Conservation (phyloP, 768 basidiomycete genomes). For the Obba rivulosa region DNA sequence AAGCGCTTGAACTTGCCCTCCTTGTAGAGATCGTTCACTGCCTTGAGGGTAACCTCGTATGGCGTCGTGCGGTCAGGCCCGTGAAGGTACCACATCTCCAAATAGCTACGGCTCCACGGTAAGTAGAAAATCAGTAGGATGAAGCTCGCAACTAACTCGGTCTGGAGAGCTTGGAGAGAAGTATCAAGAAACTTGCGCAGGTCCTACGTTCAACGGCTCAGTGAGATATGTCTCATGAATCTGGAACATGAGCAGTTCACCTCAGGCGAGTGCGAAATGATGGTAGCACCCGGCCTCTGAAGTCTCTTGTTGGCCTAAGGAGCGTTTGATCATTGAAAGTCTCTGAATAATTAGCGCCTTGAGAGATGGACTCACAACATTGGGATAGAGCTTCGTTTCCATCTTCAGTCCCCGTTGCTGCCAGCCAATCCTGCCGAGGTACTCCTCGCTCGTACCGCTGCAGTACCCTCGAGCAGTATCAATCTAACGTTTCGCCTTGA, state of each 20-base stretch:
- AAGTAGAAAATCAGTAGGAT: conserved; percentile 2
- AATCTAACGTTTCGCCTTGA: conserved; percentile 9
- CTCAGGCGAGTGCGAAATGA: conserved; percentile 21
- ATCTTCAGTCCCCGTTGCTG: conserved; percentile 44
- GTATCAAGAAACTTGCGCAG: conserved; percentile 29
- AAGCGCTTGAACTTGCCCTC: conserved; percentile 48
- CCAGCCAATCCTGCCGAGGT: conserved; percentile 44
- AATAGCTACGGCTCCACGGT: conserved; percentile 6
- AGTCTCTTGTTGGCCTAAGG: not conserved
- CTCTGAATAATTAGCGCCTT: not conserved
- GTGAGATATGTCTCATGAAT: not conserved
- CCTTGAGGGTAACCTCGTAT: conserved; percentile 41
- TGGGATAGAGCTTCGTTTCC: conserved; percentile 56
- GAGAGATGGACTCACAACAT: conserved; percentile 16
- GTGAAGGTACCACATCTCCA: conserved; percentile 49
- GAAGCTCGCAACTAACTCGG: conserved; percentile 31
- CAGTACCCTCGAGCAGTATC: conserved; percentile 21
- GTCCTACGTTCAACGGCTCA: conserved; percentile 13
- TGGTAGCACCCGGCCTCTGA: not conserved
- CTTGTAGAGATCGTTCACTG: conserved; percentile 42
- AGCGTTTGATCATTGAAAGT: not conserved
- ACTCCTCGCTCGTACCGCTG: conserved; percentile 26
- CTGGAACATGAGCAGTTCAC: conserved; percentile 3
- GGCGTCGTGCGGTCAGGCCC: conserved; percentile 38
- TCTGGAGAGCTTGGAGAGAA: conserved; percentile 40